Evolutionary conservation across 2,329 filamentous ascomycete genomes (phyloP).

Genomic region (Aspergillus fijiensis): DNA sequence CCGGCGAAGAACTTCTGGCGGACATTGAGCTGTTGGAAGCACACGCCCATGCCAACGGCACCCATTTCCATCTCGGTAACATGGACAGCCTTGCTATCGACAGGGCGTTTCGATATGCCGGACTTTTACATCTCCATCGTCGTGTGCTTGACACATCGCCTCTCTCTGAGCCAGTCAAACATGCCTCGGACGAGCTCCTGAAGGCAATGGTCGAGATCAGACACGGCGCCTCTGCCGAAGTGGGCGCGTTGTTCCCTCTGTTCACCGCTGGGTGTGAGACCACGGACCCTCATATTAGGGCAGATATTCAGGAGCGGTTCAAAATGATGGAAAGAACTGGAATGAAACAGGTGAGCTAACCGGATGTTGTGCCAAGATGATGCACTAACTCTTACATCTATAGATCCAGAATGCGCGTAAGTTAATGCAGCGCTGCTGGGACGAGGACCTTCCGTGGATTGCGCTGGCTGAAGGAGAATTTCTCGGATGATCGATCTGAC

Average conservation of each 20-base stretch:
- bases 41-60: slow-evolving; percentile 39
- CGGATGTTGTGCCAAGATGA: not conserved
- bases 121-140: slow-evolving; percentile 71
- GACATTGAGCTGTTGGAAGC: slow-evolving; percentile 60
- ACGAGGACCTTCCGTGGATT: slow-evolving; percentile 39
- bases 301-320: slow-evolving; percentile 65
- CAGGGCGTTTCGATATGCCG: slow-evolving; percentile 76
- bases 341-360: slow-evolving; percentile 66
- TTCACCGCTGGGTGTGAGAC: slow-evolving; percentile 81
- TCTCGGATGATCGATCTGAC: slow-evolving; percentile 29
- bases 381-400: not conserved
- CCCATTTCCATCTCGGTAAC: slow-evolving; percentile 42
- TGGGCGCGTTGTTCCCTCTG: slow-evolving; percentile 74
- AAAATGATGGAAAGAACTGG: slow-evolving; percentile 68
- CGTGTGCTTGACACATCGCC: slow-evolving; percentile 66
- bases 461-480: slow-evolving; percentile 42
- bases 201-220: slow-evolving; percentile 62
- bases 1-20: slow-evolving; percentile 60
- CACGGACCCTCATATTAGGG: slow-evolving; percentile 54
- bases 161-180: slow-evolving; percentile 60
- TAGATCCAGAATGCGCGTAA: slow-evolving; percentile 43
- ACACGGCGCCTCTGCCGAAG: slow-evolving; percentile 68
- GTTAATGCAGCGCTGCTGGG: slow-evolving; percentile 44
- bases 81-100: slow-evolving; percentile 65
- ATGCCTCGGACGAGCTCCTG: slow-evolving; percentile 63